Percentiles rank a stretch among this genome's conserved stretches.
Evolutionary conservation across 1,284 basidiomycete genomes (phyloP).

Genomic region (Rhodotorula sp.): DNA sequence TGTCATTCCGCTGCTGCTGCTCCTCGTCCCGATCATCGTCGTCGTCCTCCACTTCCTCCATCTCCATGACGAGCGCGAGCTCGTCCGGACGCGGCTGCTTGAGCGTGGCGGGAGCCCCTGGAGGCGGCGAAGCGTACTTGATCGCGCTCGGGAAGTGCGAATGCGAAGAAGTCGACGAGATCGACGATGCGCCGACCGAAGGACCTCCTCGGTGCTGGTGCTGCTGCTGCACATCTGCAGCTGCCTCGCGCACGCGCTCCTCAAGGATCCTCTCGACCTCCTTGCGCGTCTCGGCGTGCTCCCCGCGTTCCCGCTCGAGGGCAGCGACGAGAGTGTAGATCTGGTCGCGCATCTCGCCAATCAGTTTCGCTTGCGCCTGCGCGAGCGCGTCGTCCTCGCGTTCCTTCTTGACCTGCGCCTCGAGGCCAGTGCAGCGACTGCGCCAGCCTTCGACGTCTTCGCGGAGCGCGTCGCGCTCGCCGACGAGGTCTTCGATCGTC

Average conservation of each 20-base stretch:
- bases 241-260: constrained; percentile 26
- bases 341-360: constrained; percentile 46
- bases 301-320: constrained; percentile 43
- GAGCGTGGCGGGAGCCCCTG: background rate
- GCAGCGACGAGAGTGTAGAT: constrained; percentile 44
- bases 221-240: constrained; percentile 5
- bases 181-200: background rate
- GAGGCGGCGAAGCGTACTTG: background rate
- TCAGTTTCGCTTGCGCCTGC: constrained; percentile 45
- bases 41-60: constrained; percentile 15
- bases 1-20: background rate
- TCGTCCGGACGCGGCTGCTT: constrained; percentile 19
- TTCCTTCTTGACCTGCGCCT: constrained; percentile 37
- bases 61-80: constrained; percentile 29
- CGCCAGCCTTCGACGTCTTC: constrained; percentile 47
- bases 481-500: constrained; percentile 37
- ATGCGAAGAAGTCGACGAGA: background rate
- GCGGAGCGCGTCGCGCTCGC: constrained; percentile 43
- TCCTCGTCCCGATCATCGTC: constrained; percentile 14
- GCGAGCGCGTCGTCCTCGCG: constrained; percentile 42
- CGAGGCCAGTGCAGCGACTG: constrained; percentile 38
- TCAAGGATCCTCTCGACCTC: constrained; percentile 33
- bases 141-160: background rate
- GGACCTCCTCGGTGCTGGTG: background rate
- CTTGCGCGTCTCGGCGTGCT: constrained; percentile 36